Percentiles rank a stretch among this genome's conserved stretches.
phyloP scores from a whole-genome alignment of 371 early-diverging fungal genomes.

The Coemansia sp. region DNA sequence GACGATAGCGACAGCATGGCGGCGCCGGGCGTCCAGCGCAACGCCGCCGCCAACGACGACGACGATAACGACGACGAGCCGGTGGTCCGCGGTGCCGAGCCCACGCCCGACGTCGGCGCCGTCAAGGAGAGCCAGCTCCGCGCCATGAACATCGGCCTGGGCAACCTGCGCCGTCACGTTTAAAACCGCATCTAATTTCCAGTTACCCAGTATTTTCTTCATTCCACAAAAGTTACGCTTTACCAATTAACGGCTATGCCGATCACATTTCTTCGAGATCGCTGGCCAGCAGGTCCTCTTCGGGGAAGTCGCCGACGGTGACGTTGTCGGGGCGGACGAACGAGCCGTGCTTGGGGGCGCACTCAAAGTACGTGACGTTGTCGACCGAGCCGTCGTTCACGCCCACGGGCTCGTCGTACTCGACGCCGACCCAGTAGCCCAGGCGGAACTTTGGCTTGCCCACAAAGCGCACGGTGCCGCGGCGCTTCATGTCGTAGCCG shows the following conservation, averaged over 20 bases:
- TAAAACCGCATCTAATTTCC: slow-evolving; percentile 10
- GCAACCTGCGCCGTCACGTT: slow-evolving; percentile 41
- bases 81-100: slow-evolving; percentile 27
- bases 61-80: slow-evolving; percentile 9
- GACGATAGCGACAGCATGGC: too few species aligned
- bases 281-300: slow-evolving; percentile 52
- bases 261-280: slow-evolving; percentile 60
- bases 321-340: slow-evolving; percentile 89
- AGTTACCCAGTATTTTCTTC: slow-evolving; percentile 6
- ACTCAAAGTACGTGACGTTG: slow-evolving; percentile 74
- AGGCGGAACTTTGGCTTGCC: slow-evolving; percentile 71
- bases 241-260: not conserved
- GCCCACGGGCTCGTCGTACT: slow-evolving; percentile 95
- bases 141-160: slow-evolving; percentile 44
- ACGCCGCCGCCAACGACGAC: slow-evolving; percentile 1
- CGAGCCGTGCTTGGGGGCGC: slow-evolving; percentile 73
- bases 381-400: slow-evolving; percentile 90
- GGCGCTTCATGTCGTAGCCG: slow-evolving; percentile 54
- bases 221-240: not conserved
- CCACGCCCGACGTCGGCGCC: slow-evolving; percentile 23
- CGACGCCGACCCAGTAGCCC: slow-evolving; percentile 91
- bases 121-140: slow-evolving; percentile 46
- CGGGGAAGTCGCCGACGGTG: slow-evolving; percentile 85
- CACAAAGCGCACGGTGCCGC: slow-evolving; percentile 82
- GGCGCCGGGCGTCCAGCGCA: slow-evolving; percentile 7